phyloP scores from a whole-genome alignment of 306 rosid species.

The Corylus americana region DNA sequence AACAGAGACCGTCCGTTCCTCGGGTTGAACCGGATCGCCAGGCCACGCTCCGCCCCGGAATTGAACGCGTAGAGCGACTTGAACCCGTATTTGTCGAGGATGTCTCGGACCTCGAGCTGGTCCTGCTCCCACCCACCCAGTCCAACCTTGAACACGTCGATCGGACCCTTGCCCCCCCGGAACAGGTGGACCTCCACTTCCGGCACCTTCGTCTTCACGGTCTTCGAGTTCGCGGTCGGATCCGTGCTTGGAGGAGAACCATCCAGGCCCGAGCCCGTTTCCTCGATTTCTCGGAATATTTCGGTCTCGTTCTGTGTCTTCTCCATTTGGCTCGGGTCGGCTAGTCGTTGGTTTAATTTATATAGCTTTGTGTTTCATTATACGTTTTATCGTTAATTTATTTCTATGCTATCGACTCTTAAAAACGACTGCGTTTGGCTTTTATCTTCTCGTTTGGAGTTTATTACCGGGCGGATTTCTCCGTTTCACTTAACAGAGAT shows the following conservation, averaged over 20 bases:
- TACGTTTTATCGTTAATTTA: too few species aligned
- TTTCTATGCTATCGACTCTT: too few species aligned
- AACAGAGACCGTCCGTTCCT: slow-evolving; percentile 75
- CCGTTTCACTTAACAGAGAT: too few species aligned
- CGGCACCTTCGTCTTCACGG: slow-evolving; percentile 48
- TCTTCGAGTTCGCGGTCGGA: slow-evolving; percentile 12
- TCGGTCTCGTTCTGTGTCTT: slow-evolving; percentile 8
- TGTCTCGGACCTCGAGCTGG: slow-evolving; percentile 73
- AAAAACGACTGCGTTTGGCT: too few species aligned
- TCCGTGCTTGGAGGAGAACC: not conserved
- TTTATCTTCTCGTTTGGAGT: too few species aligned
- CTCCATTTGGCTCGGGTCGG: slow-evolving; percentile 5
- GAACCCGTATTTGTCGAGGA: slow-evolving; percentile 69
- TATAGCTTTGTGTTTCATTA: too few species aligned
- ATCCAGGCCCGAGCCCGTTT: slow-evolving; percentile 16
- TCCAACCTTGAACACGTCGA: slow-evolving; percentile 53
- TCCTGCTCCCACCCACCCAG: slow-evolving; percentile 94
- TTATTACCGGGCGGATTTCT: too few species aligned
- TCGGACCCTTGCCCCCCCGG: slow-evolving; percentile 79
- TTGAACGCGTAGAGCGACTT: slow-evolving; percentile 71
- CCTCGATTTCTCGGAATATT: slow-evolving; percentile 36
- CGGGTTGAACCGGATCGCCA: slow-evolving; percentile 69
- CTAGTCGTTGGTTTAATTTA: not conserved
- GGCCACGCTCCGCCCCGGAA: slow-evolving; percentile 58
- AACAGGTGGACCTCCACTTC: slow-evolving; percentile 62